These are phyloP conservation scores for Arthromyces matolae DNA, from an alignment of 768 basidiomycete genomes.

Conservation along the genomic window DNA sequence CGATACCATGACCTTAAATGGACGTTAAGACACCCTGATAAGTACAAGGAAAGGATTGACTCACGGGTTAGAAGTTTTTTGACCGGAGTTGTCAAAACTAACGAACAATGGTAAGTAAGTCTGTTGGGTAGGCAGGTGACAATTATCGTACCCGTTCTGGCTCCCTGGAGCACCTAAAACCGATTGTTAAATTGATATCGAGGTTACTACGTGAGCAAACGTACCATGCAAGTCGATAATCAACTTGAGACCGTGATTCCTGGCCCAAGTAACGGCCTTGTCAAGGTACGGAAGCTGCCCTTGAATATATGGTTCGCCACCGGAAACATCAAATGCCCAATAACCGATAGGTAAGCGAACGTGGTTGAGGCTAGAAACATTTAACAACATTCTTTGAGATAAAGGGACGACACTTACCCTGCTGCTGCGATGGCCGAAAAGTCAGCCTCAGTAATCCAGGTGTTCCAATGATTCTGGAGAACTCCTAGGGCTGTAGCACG, in stretches of 20 bases:
- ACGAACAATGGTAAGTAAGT: slow-evolving; percentile 6
- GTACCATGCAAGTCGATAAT: slow-evolving; percentile 73
- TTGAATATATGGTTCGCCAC: slow-evolving; percentile 75
- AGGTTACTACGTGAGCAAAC: slow-evolving; percentile 1
- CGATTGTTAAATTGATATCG: not conserved
- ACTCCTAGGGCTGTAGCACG: slow-evolving; percentile 41
- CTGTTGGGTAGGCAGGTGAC: not conserved
- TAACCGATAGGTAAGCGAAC: slow-evolving; percentile 85
- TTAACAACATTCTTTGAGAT: slow-evolving; percentile 2
- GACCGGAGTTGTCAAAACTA: slow-evolving; percentile 84
- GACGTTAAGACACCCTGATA: slow-evolving; percentile 6
- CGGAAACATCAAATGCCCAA: slow-evolving; percentile 81
- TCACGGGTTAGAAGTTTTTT: slow-evolving; percentile 51
- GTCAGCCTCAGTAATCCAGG: slow-evolving; percentile 82
- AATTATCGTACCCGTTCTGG: slow-evolving; percentile 63
- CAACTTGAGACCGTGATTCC: slow-evolving; percentile 66
- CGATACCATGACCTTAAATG: slow-evolving; percentile 59
- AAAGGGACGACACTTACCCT: slow-evolving; percentile 42
- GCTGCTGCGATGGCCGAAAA: slow-evolving; percentile 72
- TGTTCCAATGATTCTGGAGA: slow-evolving; percentile 71
- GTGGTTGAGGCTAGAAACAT: slow-evolving; percentile 60
- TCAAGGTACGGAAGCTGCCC: slow-evolving; percentile 70
- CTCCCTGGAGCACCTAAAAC: slow-evolving; percentile 67
- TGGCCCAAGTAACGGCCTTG: slow-evolving; percentile 70
- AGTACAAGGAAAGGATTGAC: slow-evolving; percentile 15